phyloP scores from a whole-genome alignment of 2,329 filamentous ascomycete genomes.

The Trichophyton simii region DNA sequence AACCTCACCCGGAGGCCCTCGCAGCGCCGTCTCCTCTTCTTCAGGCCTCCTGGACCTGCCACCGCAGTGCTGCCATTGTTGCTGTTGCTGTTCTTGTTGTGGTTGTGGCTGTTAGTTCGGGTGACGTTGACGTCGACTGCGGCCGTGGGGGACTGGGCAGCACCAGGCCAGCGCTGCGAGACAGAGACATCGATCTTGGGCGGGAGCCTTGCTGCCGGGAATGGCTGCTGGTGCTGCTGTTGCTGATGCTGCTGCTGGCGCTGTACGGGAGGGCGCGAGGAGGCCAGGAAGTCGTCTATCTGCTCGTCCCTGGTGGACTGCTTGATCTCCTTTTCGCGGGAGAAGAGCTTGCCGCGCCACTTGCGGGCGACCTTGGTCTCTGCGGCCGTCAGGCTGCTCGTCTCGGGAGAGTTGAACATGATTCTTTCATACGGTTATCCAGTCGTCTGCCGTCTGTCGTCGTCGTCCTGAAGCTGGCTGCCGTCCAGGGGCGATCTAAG shows the following conservation, averaged over 20 bases:
- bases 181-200: constrained; percentile 25
- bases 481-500: no score
- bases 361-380: constrained; percentile 16
- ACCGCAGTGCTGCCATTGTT: constrained; percentile 1
- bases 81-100: background rate
- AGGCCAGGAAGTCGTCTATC: constrained; percentile 47
- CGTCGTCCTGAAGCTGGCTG: no score
- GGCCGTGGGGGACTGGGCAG: constrained; percentile 17
- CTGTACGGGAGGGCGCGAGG: constrained; percentile 14
- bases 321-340: constrained; percentile 28
- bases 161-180: constrained; percentile 22
- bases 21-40: constrained; percentile 33
- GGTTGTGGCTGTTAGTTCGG: background rate
- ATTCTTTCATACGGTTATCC: background rate
- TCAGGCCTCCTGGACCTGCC: constrained; percentile 5
- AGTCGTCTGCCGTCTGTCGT: background rate
- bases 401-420: background rate
- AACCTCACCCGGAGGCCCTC: constrained; percentile 68
- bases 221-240: constrained; percentile 9
- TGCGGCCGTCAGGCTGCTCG: constrained; percentile 8
- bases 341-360: constrained; percentile 42
- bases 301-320: constrained; percentile 29
- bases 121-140: constrained; percentile 7
- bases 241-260: constrained; percentile 9
- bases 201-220: constrained; percentile 16